Evolutionary conservation across 2,329 filamentous ascomycete genomes (phyloP).

Genomic region (Fusarium xylarioides): DNA sequence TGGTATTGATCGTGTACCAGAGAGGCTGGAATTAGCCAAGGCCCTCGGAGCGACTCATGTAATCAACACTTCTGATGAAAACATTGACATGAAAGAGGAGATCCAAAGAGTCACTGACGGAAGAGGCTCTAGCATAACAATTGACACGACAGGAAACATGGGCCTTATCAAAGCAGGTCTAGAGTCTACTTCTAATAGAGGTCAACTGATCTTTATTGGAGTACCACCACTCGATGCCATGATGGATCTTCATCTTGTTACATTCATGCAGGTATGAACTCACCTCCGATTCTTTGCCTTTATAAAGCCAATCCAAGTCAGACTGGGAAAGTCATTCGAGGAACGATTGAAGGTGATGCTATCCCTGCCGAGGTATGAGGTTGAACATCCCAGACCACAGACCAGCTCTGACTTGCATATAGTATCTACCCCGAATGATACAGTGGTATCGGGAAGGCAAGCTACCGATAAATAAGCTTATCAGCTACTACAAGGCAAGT

Average conservation of each 20-base stretch:
- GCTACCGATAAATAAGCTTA: not conserved
- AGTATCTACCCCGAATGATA: not conserved
- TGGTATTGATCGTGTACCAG: not conserved
- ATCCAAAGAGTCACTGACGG: not conserved
- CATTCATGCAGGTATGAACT: not conserved
- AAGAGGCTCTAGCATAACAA: not conserved
- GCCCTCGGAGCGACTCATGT: not conserved
- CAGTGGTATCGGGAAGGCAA: conserved; percentile 4
- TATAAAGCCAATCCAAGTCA: not conserved
- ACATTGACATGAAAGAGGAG: not conserved
- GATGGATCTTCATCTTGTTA: not conserved
- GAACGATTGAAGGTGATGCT: not conserved
- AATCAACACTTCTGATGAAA: not conserved
- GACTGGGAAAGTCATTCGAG: not conserved
- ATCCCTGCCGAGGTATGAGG: not conserved
- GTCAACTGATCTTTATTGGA: not conserved
- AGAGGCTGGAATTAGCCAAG: not conserved
- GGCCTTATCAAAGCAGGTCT: not conserved
- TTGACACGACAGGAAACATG: not conserved
- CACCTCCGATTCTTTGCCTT: rapidly evolving
- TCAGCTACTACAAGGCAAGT: not conserved
- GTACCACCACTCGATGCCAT: not conserved
- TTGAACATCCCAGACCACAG: rapidly evolving
- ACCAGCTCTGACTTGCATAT: not conserved
- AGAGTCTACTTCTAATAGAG: not conserved